These are phyloP conservation scores for Bipolaris bicolor DNA, from an alignment of 2,329 filamentous ascomycete genomes.

Conservation along the genomic window DNA sequence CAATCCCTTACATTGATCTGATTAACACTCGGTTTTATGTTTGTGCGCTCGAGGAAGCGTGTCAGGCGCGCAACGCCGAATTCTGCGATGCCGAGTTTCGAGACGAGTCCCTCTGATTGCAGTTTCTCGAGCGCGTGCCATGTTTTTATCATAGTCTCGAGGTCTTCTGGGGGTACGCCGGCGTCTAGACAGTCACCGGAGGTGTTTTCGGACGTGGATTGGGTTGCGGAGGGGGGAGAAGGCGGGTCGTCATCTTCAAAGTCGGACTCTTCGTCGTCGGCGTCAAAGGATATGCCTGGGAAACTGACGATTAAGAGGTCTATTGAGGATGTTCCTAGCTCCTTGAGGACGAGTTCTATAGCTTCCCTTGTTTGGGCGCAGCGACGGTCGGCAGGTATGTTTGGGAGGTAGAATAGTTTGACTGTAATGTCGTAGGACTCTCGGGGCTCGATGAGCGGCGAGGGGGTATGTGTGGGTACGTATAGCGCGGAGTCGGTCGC, in stretches of 20 bases:
- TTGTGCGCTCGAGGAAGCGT: constrained; percentile 75
- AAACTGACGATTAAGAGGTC: constrained; percentile 93
- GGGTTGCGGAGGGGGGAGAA: constrained; percentile 29
- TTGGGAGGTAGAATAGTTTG: constrained; percentile 91
- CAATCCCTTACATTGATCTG: constrained; percentile 97
- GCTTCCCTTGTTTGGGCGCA: constrained; percentile 77
- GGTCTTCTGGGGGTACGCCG: constrained; percentile 56
- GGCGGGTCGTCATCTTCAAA: constrained; percentile 62
- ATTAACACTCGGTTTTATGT: constrained; percentile 79
- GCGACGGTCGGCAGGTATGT: constrained; percentile 68
- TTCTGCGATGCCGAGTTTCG: constrained; percentile 83
- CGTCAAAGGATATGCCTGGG: constrained; percentile 90
- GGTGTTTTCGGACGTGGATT: constrained; percentile 48
- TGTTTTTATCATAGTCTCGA: constrained; percentile 70
- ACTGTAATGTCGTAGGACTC: constrained; percentile 91
- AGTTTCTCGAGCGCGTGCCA: constrained; percentile 74
- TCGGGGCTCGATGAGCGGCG: constrained; percentile 78
- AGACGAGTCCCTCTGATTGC: constrained; percentile 72
- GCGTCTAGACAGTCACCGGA: constrained; percentile 43
- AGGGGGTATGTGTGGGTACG: constrained; percentile 74
- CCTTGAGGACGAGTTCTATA: constrained; percentile 77
- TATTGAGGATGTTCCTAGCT: constrained; percentile 75
- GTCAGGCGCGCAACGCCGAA: constrained; percentile 84
- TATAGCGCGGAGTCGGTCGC: constrained; percentile 62
- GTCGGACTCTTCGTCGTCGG: constrained; percentile 81